Conservation (phyloP, 441 rosid genomes). For the Euphorbia schlechtendalii region DNA sequence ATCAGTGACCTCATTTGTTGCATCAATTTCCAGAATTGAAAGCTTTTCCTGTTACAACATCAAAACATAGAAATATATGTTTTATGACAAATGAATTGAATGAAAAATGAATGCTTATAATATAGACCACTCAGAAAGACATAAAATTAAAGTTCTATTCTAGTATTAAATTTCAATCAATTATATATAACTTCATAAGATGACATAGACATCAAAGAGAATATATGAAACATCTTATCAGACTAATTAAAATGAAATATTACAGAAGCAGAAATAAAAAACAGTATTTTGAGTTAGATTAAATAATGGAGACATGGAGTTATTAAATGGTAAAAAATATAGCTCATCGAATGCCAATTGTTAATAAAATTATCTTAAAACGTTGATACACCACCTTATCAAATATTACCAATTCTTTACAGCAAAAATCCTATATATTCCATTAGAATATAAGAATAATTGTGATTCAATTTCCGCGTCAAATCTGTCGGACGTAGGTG, state of each 20-base stretch:
- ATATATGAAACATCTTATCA: not conserved
- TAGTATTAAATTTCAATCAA: not conserved
- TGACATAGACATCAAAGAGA: slow-evolving; percentile 3
- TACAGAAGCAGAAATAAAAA: not conserved
- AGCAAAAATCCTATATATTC: not conserved
- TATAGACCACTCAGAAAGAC: not conserved
- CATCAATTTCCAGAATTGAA: slow-evolving; percentile 38
- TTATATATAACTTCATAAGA: not conserved
- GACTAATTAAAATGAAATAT: not conserved
- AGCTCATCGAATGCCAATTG: not conserved
- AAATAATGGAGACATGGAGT: not conserved
- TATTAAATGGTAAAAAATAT: too few species aligned
- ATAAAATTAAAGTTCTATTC: not conserved
- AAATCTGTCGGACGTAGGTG: not conserved
- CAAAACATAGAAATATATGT: slow-evolving; percentile 4
- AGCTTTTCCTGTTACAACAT: slow-evolving; percentile 47
- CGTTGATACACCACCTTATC: not conserved
- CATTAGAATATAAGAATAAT: not conserved
- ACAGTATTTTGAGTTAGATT: not conserved
- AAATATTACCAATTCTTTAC: not conserved
- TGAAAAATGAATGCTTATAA: too few species aligned
- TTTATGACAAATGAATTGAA: not conserved
- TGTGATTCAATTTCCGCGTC: not conserved
- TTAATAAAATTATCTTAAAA: not conserved
- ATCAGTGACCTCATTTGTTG: slow-evolving; percentile 62